Base-by-base conservation (phyloP, 179 eudicot species). In the Drosera spatulata region DNA sequence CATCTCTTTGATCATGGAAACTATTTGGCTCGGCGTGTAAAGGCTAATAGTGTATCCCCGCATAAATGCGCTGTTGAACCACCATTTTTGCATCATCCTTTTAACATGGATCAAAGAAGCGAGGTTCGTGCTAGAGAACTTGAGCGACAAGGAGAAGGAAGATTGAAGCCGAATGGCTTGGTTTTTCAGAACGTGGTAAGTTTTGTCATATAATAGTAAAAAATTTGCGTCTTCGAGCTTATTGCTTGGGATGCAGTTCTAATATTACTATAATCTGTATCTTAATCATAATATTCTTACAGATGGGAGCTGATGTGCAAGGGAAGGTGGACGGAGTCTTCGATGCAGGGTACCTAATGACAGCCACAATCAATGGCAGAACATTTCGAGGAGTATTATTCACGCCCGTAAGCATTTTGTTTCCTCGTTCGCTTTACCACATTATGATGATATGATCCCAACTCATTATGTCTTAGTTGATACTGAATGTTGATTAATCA, bases 261-360 rank as follows among this genome's bases (percentile, higher is more conserved):
- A 22, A 22, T 22, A 22, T 22, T 22, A 22, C 33, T 22, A 0
- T 22, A 0, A 10, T 50, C n/a, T 14, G 13, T 10, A 10, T 14
- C 13, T 2, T 4, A 5, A 45, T 6, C 7, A 50, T 10, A 10
- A 4, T 50, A 50, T 55, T 22, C 39, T 1, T 5, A 44, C 66
- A 88, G 98, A 73, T 88, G 66, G 98, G 98, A 64, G 91, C 95
- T 49, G 96, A 86, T 47, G 80, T 91, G 65, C 85, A 70, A 4
- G 98, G 98, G 14, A 86, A 82, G 62, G 82, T 91, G 39, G 98
- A 91, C 48, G 98, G 96, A 14, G 80, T 81, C 0, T 91, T 91
- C n/a, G 98, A 91, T 64, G 84, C 96, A 1, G 98, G 98, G 50
- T 91, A 82, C 75, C 73, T 91, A 50, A 86, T 91, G 91, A 88